phyloP scores from a whole-genome alignment of 202 grass and related monocot species.

The Panicum virgatum region DNA sequence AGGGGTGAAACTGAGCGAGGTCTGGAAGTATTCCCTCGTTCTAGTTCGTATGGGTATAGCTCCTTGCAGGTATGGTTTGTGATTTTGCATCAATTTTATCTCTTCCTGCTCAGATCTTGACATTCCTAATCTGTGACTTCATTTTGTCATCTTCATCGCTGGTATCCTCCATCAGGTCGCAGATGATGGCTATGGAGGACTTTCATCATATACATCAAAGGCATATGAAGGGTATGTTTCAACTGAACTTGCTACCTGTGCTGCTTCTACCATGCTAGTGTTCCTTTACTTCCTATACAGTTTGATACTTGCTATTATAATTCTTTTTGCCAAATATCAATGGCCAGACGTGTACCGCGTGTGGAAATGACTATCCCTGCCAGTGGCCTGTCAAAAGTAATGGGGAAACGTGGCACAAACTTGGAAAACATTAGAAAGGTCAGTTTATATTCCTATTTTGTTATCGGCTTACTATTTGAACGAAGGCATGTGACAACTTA shows the following conservation, averaged over 20 bases:
- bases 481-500: neutral
- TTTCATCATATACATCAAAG: conserved; percentile 72
- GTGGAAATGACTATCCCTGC: conserved; percentile 85
- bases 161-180: conserved; percentile 51
- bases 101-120: neutral
- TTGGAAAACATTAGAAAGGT: conserved; percentile 98
- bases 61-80: conserved; percentile 67
- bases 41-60: conserved; percentile 69
- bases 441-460: conserved; percentile 46
- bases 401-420: conserved; percentile 93
- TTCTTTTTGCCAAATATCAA: conserved; percentile 21
- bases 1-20: conserved; percentile 66
- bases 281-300: conserved; percentile 13
- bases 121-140: conserved; percentile 12
- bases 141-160: neutral
- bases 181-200: conserved; percentile 56
- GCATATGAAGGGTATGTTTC: conserved; percentile 67
- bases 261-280: neutral
- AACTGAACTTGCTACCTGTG: conserved; percentile 21
- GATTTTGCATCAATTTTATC: neutral
- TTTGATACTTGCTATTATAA: conserved; percentile 29
- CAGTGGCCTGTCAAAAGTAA: conserved; percentile 73
- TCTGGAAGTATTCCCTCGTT: conserved; percentile 54
- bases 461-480: neutral
- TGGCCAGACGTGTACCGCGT: conserved; percentile 49